Conservation (phyloP, 2,329 filamentous ascomycete genomes). For the Capronia americana region DNA sequence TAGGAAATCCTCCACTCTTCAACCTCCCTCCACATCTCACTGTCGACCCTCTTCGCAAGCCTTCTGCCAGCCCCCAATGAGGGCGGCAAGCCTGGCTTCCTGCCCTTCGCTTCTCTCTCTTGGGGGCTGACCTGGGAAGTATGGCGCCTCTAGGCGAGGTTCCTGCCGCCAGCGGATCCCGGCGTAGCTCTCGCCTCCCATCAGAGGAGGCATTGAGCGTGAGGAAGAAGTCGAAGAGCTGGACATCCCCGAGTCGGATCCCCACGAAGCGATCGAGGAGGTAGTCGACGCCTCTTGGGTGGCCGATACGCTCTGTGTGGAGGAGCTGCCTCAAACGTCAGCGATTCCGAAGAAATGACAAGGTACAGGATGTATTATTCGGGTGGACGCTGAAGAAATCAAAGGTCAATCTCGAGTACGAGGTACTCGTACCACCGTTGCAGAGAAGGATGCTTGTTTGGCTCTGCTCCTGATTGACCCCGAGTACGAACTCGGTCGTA, state of each 20-base stretch:
- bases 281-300: not conserved
- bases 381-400: not conserved
- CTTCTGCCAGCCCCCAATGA: constrained; percentile 4
- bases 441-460: not conserved
- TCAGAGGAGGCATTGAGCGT: not conserved
- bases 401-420: not conserved
- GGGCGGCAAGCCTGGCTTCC: not conserved
- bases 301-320: not conserved
- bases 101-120: constrained; percentile 1
- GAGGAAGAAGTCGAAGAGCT: constrained; percentile 5
- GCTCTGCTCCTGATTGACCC: not conserved
- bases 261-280: not conserved
- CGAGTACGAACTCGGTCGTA: not conserved
- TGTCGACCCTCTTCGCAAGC: not conserved
- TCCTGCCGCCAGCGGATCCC: not conserved
- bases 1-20: constrained; percentile 3
- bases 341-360: not conserved
- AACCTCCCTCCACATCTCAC: not conserved
- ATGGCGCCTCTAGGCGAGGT: not conserved
- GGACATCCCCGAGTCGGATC: not conserved
- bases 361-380: not conserved
- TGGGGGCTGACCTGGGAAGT: not conserved
- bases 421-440: not conserved
- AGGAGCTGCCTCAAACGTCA: constrained; percentile 10
- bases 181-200: constrained; percentile 4